Percentiles rank a stretch among this genome's conserved stretches.
phyloP scores from a whole-genome alignment of 495 filamentous ascomycete genomes.

The Penicillium psychrofluorescens region DNA sequence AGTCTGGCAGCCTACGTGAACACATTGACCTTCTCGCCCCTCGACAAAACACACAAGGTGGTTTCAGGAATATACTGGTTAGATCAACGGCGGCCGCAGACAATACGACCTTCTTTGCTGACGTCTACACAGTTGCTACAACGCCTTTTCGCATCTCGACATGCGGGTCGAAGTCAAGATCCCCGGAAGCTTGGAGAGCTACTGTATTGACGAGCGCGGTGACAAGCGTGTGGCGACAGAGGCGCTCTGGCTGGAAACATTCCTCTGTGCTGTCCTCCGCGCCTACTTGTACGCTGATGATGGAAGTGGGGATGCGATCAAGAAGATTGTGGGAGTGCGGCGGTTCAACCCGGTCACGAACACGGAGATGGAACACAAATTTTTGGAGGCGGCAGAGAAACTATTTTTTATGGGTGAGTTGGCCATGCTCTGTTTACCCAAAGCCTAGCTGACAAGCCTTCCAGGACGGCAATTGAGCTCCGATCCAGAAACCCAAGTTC shows the following conservation, averaged over 20 bases:
- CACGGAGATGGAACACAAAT: slow-evolving; percentile 94
- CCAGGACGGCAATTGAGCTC: slow-evolving; percentile 91
- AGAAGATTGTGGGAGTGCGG: slow-evolving; percentile 87
- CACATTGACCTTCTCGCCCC: slow-evolving; percentile 82
- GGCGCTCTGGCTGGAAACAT: slow-evolving; percentile 93
- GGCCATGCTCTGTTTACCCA: background rate
- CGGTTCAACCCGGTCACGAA: slow-evolving; percentile 96
- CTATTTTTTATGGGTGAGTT: slow-evolving; percentile 83
- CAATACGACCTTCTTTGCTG: slow-evolving; percentile 11
- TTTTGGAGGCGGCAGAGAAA: slow-evolving; percentile 88
- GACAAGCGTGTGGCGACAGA: slow-evolving; percentile 89
- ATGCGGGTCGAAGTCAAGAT: slow-evolving; percentile 98
- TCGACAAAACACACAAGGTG: slow-evolving; percentile 83
- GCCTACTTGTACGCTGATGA: slow-evolving; percentile 96
- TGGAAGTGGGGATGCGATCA: slow-evolving; percentile 82
- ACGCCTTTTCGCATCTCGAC: slow-evolving; percentile 96
- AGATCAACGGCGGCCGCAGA: slow-evolving; percentile 4
- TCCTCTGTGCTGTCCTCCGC: slow-evolving; percentile 85
- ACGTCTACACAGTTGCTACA: slow-evolving; percentile 71
- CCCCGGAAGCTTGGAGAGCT: slow-evolving; percentile 88
- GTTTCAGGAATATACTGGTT: slow-evolving; percentile 92
- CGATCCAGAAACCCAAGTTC: slow-evolving; percentile 94
- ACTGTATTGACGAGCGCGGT: slow-evolving; percentile 92
- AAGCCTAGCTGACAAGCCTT: slow-evolving; percentile 14
- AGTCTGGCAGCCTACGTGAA: slow-evolving; percentile 97